Percentiles rank a stretch among this genome's conserved stretches.
phyloP scores from a whole-genome alignment of 1,284 basidiomycete species.

The Microbotryum saponariae region DNA sequence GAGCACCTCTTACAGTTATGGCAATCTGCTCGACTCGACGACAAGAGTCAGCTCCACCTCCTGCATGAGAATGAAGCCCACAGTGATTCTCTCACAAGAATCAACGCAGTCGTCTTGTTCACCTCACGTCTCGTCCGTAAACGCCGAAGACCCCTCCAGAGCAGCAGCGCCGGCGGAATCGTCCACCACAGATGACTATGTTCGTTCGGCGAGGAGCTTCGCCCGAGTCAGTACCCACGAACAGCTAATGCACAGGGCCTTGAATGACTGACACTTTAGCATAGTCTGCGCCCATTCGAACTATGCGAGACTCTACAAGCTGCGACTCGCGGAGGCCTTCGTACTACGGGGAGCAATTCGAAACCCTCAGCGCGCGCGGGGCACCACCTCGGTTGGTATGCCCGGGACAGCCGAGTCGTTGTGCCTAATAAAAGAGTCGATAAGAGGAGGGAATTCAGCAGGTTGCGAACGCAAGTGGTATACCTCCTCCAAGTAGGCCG shows the following conservation, averaged over 20 bases:
- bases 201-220: not conserved
- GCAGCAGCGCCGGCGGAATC: conserved; percentile 19
- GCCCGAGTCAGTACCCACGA: not conserved
- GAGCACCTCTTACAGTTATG: conserved; percentile 4
- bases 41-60: not conserved
- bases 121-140: conserved; percentile 24
- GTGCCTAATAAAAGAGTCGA: too few species aligned
- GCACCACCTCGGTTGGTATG: too few species aligned
- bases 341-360: too few species aligned
- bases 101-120: conserved; percentile 18
- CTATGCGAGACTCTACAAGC: not conserved
- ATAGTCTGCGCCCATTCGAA: conserved; percentile 18
- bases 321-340: not conserved
- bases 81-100: conserved; percentile 5
- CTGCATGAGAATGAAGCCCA: not conserved
- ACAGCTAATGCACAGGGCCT: not conserved
- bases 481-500: too few species aligned
- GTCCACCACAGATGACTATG: conserved; percentile 25
- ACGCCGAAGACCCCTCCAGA: conserved; percentile 19
- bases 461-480: too few species aligned
- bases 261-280: conserved; percentile 14
- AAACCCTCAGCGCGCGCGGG: too few species aligned
- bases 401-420: too few species aligned
- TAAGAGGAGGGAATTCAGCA: too few species aligned
- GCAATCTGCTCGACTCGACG: conserved; percentile 10